phyloP scores from a whole-genome alignment of 2,329 filamentous ascomycete species.

The Verticillium albo-atrum region DNA sequence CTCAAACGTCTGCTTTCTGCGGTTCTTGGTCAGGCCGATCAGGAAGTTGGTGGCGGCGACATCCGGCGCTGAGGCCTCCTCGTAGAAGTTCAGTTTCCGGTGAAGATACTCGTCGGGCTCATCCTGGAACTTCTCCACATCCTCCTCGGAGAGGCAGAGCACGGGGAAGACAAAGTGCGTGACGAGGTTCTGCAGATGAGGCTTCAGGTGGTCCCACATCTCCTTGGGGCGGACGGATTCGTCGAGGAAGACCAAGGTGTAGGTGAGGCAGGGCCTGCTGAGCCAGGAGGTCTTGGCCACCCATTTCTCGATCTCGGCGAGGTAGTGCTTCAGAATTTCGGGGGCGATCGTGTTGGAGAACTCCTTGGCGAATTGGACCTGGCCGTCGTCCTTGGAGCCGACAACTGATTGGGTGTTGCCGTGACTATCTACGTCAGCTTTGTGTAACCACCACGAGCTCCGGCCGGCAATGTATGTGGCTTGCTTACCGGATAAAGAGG shows the following conservation, averaged over 20 bases:
- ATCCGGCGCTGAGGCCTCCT: constrained; percentile 92
- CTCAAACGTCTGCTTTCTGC: constrained; percentile 93
- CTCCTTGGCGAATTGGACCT: constrained; percentile 78
- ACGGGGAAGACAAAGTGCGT: constrained; percentile 95
- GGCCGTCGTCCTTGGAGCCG: constrained; percentile 70
- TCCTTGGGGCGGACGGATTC: constrained; percentile 96
- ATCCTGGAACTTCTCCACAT: constrained; percentile 88
- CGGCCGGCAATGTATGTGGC: too few species aligned
- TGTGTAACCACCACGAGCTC: not conserved
- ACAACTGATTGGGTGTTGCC: constrained; percentile 66
- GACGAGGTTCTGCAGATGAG: constrained; percentile 88
- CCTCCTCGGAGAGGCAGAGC: constrained; percentile 85
- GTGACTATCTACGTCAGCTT: constrained; percentile 56
- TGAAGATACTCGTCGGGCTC: constrained; percentile 97
- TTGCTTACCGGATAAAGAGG: constrained; percentile 78
- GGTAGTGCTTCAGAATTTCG: constrained; percentile 92
- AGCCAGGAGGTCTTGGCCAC: constrained; percentile 92
- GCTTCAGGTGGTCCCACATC: constrained; percentile 93
- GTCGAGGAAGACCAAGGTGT: constrained; percentile 91
- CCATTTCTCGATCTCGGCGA: constrained; percentile 95
- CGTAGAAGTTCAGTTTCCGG: constrained; percentile 95
- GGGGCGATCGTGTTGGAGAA: constrained; percentile 91
- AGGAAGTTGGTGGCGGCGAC: constrained; percentile 96
- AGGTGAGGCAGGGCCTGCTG: constrained; percentile 88
- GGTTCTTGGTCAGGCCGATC: constrained; percentile 86